Evolutionary conservation across 257 asterid genomes (phyloP).

Genomic region (Euphrasia confusa): DNA sequence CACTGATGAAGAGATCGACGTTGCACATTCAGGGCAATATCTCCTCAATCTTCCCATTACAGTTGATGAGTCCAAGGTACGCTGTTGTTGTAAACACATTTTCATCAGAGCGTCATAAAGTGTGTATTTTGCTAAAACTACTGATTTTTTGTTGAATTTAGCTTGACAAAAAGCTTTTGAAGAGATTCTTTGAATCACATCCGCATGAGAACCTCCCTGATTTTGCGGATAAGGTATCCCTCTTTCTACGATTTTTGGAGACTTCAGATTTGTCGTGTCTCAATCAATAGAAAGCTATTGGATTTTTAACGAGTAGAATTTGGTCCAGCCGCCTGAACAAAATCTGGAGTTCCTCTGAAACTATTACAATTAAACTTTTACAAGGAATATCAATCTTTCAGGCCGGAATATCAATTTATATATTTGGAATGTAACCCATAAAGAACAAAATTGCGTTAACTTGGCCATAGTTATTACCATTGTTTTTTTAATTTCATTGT

Average conservation of each 20-base stretch:
- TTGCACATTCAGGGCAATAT: conserved; percentile 90
- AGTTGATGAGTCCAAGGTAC: conserved; percentile 91
- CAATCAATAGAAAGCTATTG: not conserved
- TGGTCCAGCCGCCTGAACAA: not conserved
- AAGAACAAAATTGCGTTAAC: not conserved
- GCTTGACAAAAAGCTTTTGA: conserved; percentile 85
- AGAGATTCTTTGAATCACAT: conserved; percentile 66
- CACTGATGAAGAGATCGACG: conserved; percentile 78
- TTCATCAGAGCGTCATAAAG: conserved; percentile 11
- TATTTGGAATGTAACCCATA: not conserved
- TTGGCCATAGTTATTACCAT: not conserved
- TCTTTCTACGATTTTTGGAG: not conserved
- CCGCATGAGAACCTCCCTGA: conserved; percentile 80
- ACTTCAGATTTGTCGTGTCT: not conserved
- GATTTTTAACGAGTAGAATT: not conserved
- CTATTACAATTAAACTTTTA: not conserved
- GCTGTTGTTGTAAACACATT: conserved; percentile 17
- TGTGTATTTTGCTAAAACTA: conserved; percentile 18
- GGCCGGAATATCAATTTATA: not conserved
- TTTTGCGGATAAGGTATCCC: conserved; percentile 78
- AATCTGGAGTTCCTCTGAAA: not conserved
- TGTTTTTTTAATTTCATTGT: not conserved
- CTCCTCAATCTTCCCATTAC: conserved; percentile 91
- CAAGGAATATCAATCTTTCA: not conserved
- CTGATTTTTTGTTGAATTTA: conserved; percentile 36